These are phyloP conservation scores for Yarrowia sp. DNA, from an alignment of 805 yeast species.

Conservation along the genomic window DNA sequence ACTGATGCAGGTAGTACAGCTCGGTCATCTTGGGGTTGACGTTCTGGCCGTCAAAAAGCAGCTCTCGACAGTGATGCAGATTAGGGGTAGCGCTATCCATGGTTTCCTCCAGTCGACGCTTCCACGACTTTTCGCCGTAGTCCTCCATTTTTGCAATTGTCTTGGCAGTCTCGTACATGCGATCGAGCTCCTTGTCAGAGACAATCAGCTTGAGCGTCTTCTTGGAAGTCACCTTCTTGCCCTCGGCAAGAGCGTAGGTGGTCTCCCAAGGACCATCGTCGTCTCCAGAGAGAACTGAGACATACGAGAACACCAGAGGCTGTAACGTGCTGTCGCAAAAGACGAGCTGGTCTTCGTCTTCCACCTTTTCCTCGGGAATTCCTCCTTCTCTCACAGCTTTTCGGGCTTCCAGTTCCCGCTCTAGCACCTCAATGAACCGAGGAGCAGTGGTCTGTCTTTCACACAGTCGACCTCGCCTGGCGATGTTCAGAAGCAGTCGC, in stretches of 20 bases:
- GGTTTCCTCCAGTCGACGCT: not conserved
- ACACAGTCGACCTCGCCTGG: constrained; percentile 8
- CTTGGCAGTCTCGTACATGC: not conserved
- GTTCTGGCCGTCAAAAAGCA: constrained; percentile 28
- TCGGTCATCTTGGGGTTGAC: constrained; percentile 6
- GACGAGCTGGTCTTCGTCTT: not conserved
- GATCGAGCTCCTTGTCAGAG: not conserved
- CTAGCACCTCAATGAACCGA: not conserved
- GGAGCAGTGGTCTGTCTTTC: not conserved
- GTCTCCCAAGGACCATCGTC: constrained; percentile 1
- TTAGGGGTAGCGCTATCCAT: not conserved
- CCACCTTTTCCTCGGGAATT: not conserved
- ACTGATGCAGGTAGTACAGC: constrained; percentile 11
- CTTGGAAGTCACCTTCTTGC: not conserved
- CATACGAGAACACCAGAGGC: not conserved
- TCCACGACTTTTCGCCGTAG: not conserved
- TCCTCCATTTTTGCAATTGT: not conserved
- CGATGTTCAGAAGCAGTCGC: constrained; percentile 33
- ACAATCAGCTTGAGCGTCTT: not conserved
- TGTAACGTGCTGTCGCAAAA: not conserved
- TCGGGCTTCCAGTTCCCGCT: too few species aligned
- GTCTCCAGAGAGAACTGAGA: not conserved
- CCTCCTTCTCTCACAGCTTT: not conserved
- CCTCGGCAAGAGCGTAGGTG: not conserved
- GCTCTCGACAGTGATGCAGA: constrained; percentile 17